phyloP scores from a whole-genome alignment of 2,329 filamentous ascomycete genomes.

The Phoma sp. region DNA sequence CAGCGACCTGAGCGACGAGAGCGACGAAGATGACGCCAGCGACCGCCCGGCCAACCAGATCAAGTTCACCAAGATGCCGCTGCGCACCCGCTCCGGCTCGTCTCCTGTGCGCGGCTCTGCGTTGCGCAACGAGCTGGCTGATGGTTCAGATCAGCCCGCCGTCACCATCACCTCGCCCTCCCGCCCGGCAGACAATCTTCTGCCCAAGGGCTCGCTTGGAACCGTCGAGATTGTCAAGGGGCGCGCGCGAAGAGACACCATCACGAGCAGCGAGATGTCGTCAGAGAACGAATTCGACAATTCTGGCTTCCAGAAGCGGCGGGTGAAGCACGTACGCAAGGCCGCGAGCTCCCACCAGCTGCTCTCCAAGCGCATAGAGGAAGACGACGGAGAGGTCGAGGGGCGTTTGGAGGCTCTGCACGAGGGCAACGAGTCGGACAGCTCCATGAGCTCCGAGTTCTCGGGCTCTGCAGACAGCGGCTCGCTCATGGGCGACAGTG shows the following conservation, averaged over 20 bases:
- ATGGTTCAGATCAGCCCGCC: conserved; percentile 59
- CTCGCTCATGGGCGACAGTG: conserved; percentile 72
- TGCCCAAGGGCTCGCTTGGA: conserved; percentile 73
- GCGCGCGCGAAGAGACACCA: conserved; percentile 74
- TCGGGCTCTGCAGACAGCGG: conserved; percentile 65
- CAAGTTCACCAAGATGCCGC: conserved; percentile 94
- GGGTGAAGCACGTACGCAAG: conserved; percentile 64
- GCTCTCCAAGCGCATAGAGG: conserved; percentile 61
- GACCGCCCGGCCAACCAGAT: conserved; percentile 81
- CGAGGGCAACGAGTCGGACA: conserved; percentile 50
- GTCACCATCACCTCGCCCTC: conserved; percentile 65
- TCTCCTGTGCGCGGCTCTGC: conserved; percentile 69
- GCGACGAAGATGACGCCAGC: conserved; percentile 75
- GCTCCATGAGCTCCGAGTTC: conserved; percentile 50
- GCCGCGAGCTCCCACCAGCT: conserved; percentile 62
- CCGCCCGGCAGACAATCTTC: conserved; percentile 54
- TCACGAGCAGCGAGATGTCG: conserved; percentile 83
- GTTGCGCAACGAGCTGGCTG: conserved; percentile 63
- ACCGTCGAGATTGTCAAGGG: conserved; percentile 74
- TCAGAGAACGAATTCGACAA: conserved; percentile 82
- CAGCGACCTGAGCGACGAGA: conserved; percentile 84
- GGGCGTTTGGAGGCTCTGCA: conserved; percentile 50
- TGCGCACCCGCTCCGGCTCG: conserved; percentile 83
- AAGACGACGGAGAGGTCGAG: conserved; percentile 53
- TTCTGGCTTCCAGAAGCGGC: conserved; percentile 68